These are phyloP conservation scores for Candida tropicalis DNA, from an alignment of 1,139 yeast species.

Conservation along the genomic window DNA sequence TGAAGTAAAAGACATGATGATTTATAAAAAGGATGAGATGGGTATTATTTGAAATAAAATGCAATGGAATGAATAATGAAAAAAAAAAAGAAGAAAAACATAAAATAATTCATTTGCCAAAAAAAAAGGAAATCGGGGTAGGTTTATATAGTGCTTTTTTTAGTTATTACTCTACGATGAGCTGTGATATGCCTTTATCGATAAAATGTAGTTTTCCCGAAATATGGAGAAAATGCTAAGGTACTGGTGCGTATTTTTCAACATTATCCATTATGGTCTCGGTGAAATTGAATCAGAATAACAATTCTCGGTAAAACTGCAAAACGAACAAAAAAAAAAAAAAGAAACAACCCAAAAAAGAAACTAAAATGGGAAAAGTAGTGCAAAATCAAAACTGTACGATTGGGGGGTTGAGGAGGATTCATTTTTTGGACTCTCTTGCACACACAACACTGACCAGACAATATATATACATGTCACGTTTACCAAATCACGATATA, in stretches of 20 bases:
- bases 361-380: too few species aligned
- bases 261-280: slow-evolving; percentile 2
- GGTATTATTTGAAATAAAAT: too few species aligned
- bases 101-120: background rate
- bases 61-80: background rate
- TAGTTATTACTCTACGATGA: background rate
- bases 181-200: background rate
- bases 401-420: too few species aligned
- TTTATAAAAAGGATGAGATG: too few species aligned
- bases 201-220: slow-evolving; percentile 4
- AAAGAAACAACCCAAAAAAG: background rate
- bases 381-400: too few species aligned
- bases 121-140: background rate
- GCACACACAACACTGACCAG: too few species aligned
- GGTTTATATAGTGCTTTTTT: background rate
- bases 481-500: too few species aligned
- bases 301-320: slow-evolving; percentile 2
- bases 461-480: too few species aligned
- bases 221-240: background rate
- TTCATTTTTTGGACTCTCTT: too few species aligned
- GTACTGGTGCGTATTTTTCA: background rate
- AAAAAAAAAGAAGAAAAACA: background rate
- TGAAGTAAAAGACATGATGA: slow-evolving; percentile 16
- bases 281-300: slow-evolving; percentile 1
- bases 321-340: background rate